A percentile compares a stretch with the other conserved stretches of the same genome.
Evolutionary conservation across 345 rosid species (phyloP).

Genomic region (Kernera saxatilis): DNA sequence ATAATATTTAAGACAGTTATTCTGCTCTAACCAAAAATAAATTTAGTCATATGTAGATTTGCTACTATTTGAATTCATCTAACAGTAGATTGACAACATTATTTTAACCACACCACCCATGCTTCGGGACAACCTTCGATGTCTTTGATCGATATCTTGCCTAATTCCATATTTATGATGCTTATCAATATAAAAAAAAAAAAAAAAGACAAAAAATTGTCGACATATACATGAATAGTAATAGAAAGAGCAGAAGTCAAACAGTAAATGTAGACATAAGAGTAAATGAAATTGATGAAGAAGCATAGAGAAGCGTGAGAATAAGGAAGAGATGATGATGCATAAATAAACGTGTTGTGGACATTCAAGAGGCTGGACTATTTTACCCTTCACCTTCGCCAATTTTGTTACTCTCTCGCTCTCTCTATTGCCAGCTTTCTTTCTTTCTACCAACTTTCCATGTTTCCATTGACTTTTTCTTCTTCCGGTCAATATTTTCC

Average conservation of each 20-base stretch:
- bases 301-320: constrained; percentile 20
- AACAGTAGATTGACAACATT: not conserved
- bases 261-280: constrained; percentile 8
- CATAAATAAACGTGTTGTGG: constrained; percentile 9
- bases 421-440: not conserved
- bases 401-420: not conserved
- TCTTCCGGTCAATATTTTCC: not conserved
- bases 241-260: constrained; percentile 10
- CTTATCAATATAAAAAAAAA: not conserved
- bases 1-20: too few species aligned
- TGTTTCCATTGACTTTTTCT: not conserved
- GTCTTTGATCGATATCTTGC: not conserved
- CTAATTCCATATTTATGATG: not conserved
- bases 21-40: not conserved
- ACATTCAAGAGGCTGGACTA: not conserved
- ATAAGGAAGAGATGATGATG: not conserved
- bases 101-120: not conserved
- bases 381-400: not conserved
- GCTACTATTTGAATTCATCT: not conserved
- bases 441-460: not conserved
- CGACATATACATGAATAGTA: not conserved
- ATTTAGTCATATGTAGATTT: not conserved
- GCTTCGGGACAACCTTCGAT: not conserved
- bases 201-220: not conserved
- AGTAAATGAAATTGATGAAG: constrained; percentile 15